phyloP scores from a whole-genome alignment of 176 grass and related monocot genomes.

The Aegilops tauschii region DNA sequence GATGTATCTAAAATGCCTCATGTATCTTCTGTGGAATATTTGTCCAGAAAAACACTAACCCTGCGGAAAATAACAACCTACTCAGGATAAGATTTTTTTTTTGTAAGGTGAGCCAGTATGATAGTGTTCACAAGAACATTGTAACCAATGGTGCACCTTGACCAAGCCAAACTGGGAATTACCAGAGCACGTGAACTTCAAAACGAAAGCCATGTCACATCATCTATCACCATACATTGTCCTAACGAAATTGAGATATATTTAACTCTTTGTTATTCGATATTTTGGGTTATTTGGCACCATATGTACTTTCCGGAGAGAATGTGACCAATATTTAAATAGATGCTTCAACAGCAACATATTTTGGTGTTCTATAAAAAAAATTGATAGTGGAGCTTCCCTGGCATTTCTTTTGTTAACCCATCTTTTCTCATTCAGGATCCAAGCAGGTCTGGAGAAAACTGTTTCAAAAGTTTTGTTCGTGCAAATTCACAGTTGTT shows the following conservation, averaged over 20 bases:
- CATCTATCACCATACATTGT: neutral
- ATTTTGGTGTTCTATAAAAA: neutral
- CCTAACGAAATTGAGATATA: neutral
- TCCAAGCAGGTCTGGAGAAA: neutral
- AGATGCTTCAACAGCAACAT: neutral
- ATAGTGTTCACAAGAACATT: neutral
- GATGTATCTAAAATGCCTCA: constrained; percentile 2
- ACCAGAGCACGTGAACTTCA: neutral
- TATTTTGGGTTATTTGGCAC: neutral
- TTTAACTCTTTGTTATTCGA: neutral
- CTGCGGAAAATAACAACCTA: constrained; percentile 23
- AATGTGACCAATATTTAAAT: neutral
- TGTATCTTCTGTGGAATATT: neutral
- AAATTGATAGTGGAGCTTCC: neutral
- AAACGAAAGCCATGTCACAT: neutral
- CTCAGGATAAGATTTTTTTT: neutral
- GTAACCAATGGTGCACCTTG: neutral
- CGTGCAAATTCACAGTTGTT: neutral
- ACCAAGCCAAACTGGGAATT: neutral
- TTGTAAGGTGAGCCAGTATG: neutral
- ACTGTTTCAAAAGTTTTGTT: neutral
- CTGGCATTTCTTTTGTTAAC: neutral
- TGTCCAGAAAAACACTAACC: constrained; percentile 4
- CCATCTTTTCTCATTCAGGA: neutral
- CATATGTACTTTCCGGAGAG: neutral